Conservation (phyloP, 2,329 filamentous ascomycete species). For the Seiridium cupressi region DNA sequence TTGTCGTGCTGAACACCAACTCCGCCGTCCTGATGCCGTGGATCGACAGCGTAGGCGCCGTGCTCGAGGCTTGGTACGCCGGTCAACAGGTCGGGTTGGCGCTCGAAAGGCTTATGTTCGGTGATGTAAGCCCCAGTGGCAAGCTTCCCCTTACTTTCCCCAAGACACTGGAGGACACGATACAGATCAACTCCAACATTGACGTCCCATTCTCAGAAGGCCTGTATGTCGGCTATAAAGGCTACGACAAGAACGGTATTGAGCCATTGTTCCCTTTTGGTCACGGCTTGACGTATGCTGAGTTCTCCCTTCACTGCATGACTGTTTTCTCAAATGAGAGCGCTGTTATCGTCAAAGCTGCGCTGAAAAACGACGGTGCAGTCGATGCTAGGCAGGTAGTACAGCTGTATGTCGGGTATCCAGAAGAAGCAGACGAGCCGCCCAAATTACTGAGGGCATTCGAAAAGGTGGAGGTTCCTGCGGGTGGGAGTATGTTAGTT, state of each 20-base stretch:
- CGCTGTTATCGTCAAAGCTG: constrained; percentile 12
- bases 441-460: neutral
- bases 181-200: constrained; percentile 2
- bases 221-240: constrained; percentile 1
- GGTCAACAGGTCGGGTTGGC: constrained; percentile 11
- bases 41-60: constrained; percentile 5
- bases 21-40: constrained; percentile 8
- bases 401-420: neutral
- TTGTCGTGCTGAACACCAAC: constrained; percentile 11
- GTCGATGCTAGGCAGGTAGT: constrained; percentile 10
- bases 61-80: constrained; percentile 8
- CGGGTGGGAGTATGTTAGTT: neutral
- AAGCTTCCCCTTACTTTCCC: constrained; percentile 13
- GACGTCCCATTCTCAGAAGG: neutral
- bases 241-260: neutral
- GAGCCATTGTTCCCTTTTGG: neutral
- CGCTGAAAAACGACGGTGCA: constrained; percentile 14
- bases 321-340: neutral
- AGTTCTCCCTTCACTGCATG: neutral
- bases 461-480: neutral
- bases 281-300: neutral
- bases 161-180: neutral
- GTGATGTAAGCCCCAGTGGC: constrained; percentile 11
- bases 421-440: neutral
- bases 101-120: constrained; percentile 12